Evolutionary conservation across 805 yeast genomes (phyloP).

Genomic region (Kluyveromyces lactis): DNA sequence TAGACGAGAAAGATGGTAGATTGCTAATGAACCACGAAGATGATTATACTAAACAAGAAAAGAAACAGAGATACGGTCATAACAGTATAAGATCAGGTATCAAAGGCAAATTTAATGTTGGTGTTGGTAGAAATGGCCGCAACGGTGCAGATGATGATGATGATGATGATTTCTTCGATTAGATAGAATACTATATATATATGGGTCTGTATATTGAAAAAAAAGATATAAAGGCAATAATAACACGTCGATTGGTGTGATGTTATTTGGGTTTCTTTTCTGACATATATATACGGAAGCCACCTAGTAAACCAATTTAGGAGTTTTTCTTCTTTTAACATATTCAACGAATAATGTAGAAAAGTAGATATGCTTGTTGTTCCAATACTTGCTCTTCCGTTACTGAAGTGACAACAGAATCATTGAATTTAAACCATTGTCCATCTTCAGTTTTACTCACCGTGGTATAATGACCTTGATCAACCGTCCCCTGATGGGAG

Average conservation of each 20-base stretch:
- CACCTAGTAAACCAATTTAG: too few relatives aligned
- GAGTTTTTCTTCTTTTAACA: too few relatives aligned
- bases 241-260: too few relatives aligned
- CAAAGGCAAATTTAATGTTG: conserved; percentile 23
- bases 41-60: conserved; percentile 47
- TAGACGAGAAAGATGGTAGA: conserved; percentile 59
- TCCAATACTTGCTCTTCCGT: conserved; percentile 55
- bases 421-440: conserved; percentile 89
- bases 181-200: conserved; percentile 2
- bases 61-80: conserved; percentile 47
- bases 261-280: too few relatives aligned
- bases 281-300: too few relatives aligned
- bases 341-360: conserved; percentile 43
- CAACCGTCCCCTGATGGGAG: conserved; percentile 85
- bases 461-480: conserved; percentile 91
- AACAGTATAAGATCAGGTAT: conserved; percentile 42
- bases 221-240: conserved; percentile 7
- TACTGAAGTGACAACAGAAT: conserved; percentile 66
- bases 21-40: conserved; percentile 53
- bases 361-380: conserved; percentile 74
- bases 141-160: conserved; percentile 32
- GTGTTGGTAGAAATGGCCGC: conserved; percentile 22
- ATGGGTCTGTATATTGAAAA: neutral
- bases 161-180: conserved; percentile 42
- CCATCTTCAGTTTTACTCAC: conserved; percentile 64